Base-by-base conservation (phyloP, 768 basidiomycete species). In the Dendrothele bispora region DNA sequence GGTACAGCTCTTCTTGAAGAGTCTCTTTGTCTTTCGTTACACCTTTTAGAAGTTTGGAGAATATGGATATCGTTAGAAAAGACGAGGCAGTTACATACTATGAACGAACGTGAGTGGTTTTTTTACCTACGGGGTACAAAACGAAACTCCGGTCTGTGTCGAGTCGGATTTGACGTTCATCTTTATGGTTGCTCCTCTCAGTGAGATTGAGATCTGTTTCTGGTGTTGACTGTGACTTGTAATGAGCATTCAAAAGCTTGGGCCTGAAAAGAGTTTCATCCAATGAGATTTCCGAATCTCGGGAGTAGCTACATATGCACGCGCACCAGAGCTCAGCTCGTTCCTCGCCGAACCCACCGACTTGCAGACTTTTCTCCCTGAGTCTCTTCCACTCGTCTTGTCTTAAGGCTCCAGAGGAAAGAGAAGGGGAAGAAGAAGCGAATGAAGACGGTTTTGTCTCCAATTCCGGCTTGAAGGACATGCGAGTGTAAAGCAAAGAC, bases 121-220 rank as follows among this genome's bases (percentile, higher is more conserved):
- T 46, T 76, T 68, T 74, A 89, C 92, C 89, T 78, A 82, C 84
- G 61, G 94, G 90, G 68, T 95, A 98, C 52, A 93, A 72, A 46
- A 97, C 90, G 58, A 98, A 98, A 55, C 91, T 93, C 39, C 94
- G 82, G 66, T 94, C 84, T 1, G 94, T 95, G 66, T 97, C 94
- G 27, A 95, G 78, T 48, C 73, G 68, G 51, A 97, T 91, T 67
- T 97, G 94, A 12, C 78, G 82, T 67, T 95, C 94, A 61, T 97
- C 94, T 4, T 66, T 68, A 61, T 93, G 91, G 18, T n/a, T 34
- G 29, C 20, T 43, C 26, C 5, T 24, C 4, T 11, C 5, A 17
- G 10, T 26, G 5, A 14, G 10, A 17, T n/a, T 20, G n/a, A 32
- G 30, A 32, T 32, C 30, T 32, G 10, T 17, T 3, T 15, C 34